Evolutionary conservation across 306 rosid species (phyloP), one percentile per base, ranked within the genome.

Genomic region (Cucurbita ficifolia): DNA sequence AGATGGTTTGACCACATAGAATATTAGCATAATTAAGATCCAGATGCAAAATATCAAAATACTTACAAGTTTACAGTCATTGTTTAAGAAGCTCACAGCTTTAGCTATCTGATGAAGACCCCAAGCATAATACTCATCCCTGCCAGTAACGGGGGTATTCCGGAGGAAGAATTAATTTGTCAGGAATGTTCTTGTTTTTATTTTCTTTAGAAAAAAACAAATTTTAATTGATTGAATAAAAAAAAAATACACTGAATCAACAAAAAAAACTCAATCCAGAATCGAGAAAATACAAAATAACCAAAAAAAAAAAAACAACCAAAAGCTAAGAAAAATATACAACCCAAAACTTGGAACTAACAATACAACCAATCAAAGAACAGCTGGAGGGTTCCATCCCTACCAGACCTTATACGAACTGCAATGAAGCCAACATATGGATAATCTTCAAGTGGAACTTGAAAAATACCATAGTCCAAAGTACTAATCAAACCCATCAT

Each of bases 121-220:
- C 95, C 96, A 91, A 3, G 99, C 97, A 84, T 83, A 95, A 76
- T 95, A 95, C 75, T 95, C 99, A 83, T 95, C 97, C 92, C 99
- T 95, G 75, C 74, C 70, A 68, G 13, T 45, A 68, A 76, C 49
- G 52, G 49, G 38, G 40, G 8, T 8, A 1, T 8, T 39, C 67
- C 48, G 2, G 9, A 46, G 59, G 43, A 46, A 22, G 52, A 57
- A 57, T 21, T 40, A 29, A 11, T 48, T 64, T 38, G 51, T 42
- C 51, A 10, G n/a, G 17, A 64, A 64, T 40, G 11, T 17, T 60
- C 35, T 60, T 56, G 5, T 5, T 56, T 56, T 4, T 21, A 21
- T 10, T 56, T 56, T 56, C 17, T 24, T 60, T 60, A 60, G 5
- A 60, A 60, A 60, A 22, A 35, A 60, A 35, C 45, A 16, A 33